phyloP scores from a whole-genome alignment of 768 basidiomycete genomes.

The Leccinum ochraceum region DNA sequence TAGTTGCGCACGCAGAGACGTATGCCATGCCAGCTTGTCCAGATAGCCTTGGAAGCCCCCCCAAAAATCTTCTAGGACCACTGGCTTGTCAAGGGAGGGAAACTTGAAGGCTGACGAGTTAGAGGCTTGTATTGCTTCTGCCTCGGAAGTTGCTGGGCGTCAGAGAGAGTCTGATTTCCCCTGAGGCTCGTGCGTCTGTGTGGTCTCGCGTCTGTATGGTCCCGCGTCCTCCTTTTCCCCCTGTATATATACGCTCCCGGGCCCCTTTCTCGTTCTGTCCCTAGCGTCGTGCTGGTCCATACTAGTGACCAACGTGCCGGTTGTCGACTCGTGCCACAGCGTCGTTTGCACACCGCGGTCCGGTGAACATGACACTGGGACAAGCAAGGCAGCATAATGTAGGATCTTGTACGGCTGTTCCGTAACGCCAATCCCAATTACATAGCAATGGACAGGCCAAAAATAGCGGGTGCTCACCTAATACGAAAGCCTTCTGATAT shows the following conservation, averaged over 20 bases:
- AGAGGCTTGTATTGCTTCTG: constrained; percentile 27
- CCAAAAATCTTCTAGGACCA: constrained; percentile 86
- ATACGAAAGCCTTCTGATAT: constrained; percentile 76
- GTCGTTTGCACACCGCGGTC: no score
- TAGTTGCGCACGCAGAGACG: constrained; percentile 70
- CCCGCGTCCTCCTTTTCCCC: no score
- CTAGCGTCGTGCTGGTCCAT: no score
- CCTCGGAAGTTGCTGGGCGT: constrained; percentile 39
- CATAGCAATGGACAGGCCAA: constrained; percentile 4
- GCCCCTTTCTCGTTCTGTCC: no score
- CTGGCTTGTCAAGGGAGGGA: constrained; percentile 55
- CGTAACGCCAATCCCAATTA: constrained; percentile 55
- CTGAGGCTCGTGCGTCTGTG: no score
- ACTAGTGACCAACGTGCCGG: no score
- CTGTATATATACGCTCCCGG: no score
- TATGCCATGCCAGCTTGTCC: constrained; percentile 86
- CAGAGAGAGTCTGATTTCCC: no score
- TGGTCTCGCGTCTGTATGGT: no score
- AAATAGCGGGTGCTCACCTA: constrained; percentile 43
- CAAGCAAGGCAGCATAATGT: constrained; percentile 77
- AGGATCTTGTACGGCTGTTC: constrained; percentile 93
- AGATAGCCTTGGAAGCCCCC: constrained; percentile 87
- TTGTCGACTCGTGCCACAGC: no score
- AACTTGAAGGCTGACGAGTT: constrained; percentile 25
- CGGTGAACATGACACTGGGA: constrained; percentile 42